Conservation (phyloP, 2,329 filamentous ascomycete genomes). For the Neocucurbitaria cava region DNA sequence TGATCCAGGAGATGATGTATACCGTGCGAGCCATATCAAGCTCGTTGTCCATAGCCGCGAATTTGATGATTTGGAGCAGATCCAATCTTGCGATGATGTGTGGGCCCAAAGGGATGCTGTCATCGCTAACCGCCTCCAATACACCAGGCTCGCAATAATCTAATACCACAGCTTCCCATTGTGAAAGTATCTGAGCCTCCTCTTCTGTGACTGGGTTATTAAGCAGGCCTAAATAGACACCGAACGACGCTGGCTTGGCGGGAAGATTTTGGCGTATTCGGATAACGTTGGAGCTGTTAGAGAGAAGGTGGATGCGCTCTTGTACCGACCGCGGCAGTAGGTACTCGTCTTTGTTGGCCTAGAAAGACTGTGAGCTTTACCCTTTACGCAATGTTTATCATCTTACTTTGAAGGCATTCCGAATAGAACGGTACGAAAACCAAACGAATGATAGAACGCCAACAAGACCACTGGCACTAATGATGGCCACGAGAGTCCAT, state of each 20-base stretch:
- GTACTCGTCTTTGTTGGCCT: constrained; percentile 24
- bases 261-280: constrained; percentile 26
- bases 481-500: constrained; percentile 40
- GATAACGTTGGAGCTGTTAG: constrained; percentile 25
- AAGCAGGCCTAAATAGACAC: constrained; percentile 43
- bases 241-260: constrained; percentile 43
- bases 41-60: constrained; percentile 27
- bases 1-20: constrained; percentile 32
- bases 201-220: constrained; percentile 33
- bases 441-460: constrained; percentile 38
- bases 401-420: constrained; percentile 29
- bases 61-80: constrained; percentile 32
- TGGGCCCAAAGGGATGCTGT: constrained; percentile 30
- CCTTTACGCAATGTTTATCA: background rate
- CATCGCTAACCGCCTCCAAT: constrained; percentile 37
- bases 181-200: constrained; percentile 33
- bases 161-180: constrained; percentile 44
- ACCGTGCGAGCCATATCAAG: constrained; percentile 34
- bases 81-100: constrained; percentile 45
- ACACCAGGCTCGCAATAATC: constrained; percentile 40
- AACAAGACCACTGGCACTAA: constrained; percentile 36
- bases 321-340: constrained; percentile 36
- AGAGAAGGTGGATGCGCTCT: constrained; percentile 39
- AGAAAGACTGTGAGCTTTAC: constrained; percentile 12
- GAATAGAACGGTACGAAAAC: constrained; percentile 29